phyloP scores from a whole-genome alignment of 164 flowering plant species.

The Warburgia ugandensis region DNA sequence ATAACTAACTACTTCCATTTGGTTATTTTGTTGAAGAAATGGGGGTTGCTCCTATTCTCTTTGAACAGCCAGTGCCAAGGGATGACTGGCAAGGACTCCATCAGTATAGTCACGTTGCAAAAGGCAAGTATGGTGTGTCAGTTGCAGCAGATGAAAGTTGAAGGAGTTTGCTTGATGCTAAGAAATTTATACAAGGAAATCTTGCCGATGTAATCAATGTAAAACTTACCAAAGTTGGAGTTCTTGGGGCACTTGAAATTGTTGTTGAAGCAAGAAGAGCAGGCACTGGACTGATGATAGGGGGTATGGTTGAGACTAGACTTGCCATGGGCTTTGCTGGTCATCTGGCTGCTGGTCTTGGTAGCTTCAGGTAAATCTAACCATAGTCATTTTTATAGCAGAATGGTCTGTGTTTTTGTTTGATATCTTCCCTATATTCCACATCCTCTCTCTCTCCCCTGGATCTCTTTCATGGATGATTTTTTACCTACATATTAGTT shows the following conservation, averaged over 20 bases:
- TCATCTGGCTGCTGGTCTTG: constrained; percentile 92
- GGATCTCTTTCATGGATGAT: background rate
- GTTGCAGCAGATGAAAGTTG: constrained; percentile 97
- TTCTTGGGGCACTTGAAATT: constrained; percentile 75
- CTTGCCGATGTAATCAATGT: constrained; percentile 83
- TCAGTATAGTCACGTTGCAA: constrained; percentile 50
- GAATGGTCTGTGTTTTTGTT: too few relatives aligned
- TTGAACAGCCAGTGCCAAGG: constrained; percentile 90
- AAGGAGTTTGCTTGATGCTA: constrained; percentile 55
- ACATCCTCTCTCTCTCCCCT: background rate
- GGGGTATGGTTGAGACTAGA: constrained; percentile 96
- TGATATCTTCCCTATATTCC: too few relatives aligned
- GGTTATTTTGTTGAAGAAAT: constrained; percentile 38
- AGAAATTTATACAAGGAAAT: constrained; percentile 46
- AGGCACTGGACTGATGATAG: constrained; percentile 75
- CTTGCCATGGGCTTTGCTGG: constrained; percentile 97
- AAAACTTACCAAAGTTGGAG: constrained; percentile 87
- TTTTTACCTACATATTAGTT: background rate
- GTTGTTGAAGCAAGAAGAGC: constrained; percentile 56
- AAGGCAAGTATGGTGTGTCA: constrained; percentile 57
- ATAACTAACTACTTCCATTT: background rate
- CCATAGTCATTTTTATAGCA: too few relatives aligned
- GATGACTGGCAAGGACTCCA: constrained; percentile 94
- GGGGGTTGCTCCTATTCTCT: constrained; percentile 79
- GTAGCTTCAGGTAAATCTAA: constrained; percentile 73